Base-by-base conservation (phyloP, 805 yeast species). In the Candida caryicola region DNA sequence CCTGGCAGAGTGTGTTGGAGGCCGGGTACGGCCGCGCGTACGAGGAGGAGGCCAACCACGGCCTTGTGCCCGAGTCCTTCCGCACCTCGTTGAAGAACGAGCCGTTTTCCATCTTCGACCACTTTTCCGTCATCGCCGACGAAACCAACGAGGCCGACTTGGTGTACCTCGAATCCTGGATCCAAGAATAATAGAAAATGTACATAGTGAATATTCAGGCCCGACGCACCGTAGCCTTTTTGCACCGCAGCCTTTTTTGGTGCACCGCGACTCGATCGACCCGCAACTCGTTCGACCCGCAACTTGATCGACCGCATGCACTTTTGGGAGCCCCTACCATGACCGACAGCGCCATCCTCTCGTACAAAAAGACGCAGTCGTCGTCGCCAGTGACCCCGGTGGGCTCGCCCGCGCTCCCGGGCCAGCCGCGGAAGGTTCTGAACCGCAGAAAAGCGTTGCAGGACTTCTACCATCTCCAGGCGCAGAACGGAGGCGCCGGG, bases 1-100 rank as follows among this genome's bases (percentile, higher is more conserved):
- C 96, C 1, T 82, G 91, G 80, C 88, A 82, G 49, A 81, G 90
- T 54, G 81, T 85, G 2, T 59, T 84, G 31, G 90, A 81, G 51
- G 77, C 85, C 37, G 87, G 84, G 3, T 77, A 74, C 36, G 79
- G 73, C 2, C 51, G 58, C 23, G 51, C 56, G 9, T 60, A 54
- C 45, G 50, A 40, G 18, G 60, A 60, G 17, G 50, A 47, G 7
- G 41, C 21, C 12, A 38, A 34, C 23, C 38, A 44, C 7, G 41
- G 41, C 3, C 28, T 51, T 15, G 42, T 46, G 27, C 6, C 15
- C 5, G 40, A 30, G 3, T 38, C 41, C 18, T 29, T 40, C 28
- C 23, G 29, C 21, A 33, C 37, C 18, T 33, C 25, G 18, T 21
- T 52, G n/a, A 40, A 45, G 13, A 43, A 43, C 26, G 44, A 46